These are phyloP conservation scores for Diversispora epigaea DNA, from an alignment of 192 early-diverging fungal species.

Conservation along the genomic window DNA sequence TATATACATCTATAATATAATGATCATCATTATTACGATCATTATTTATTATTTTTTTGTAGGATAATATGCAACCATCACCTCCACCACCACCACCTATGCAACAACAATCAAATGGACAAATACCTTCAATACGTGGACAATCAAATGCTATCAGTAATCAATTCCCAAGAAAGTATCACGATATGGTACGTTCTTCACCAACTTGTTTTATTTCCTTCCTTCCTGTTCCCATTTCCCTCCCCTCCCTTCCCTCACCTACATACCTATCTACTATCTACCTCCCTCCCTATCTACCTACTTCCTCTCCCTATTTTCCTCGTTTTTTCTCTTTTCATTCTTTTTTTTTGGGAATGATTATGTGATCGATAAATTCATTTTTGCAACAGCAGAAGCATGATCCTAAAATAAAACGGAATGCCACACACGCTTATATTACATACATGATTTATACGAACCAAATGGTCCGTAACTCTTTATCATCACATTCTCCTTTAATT, in stretches of 20 bases:
- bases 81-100: background rate
- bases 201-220: background rate
- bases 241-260: too few species aligned
- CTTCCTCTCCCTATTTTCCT: background rate
- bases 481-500: background rate
- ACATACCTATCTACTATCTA: too few species aligned
- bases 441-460: constrained; percentile 53
- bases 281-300: too few species aligned
- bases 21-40: background rate
- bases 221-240: background rate
- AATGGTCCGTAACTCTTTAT: constrained; percentile 26
- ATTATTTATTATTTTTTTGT: background rate
- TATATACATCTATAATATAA: background rate
- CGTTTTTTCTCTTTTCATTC: background rate
- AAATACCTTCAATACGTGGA: constrained; percentile 2
- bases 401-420: constrained; percentile 52
- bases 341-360: constrained; percentile 9
- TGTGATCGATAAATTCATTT: constrained; percentile 27
- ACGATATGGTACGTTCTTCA: constrained; percentile 28
- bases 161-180: constrained; percentile 22
- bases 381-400: constrained; percentile 47
- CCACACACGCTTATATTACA: constrained; percentile 50
- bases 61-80: background rate
- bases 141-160: background rate
- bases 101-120: background rate